Conservation (phyloP, 2,329 filamentous ascomycete genomes). For the Claviceps capensis region DNA sequence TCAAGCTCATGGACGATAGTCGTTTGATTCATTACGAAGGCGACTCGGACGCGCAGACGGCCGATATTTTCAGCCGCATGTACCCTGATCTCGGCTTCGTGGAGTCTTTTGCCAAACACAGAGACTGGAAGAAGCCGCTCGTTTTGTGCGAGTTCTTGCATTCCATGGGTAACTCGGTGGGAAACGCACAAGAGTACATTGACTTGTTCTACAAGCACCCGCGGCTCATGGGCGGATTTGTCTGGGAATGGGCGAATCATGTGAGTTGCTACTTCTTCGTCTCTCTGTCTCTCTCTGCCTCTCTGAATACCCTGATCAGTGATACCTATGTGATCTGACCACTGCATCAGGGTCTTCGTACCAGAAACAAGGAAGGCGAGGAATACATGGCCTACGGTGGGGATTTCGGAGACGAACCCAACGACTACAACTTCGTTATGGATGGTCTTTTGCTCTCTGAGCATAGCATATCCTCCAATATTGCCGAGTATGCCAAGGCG, state of each 20-base stretch:
- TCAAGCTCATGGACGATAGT: conserved; percentile 40
- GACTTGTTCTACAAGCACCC: conserved; percentile 45
- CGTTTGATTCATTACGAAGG: conserved; percentile 54
- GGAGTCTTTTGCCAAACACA: conserved; percentile 24
- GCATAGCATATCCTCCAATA: conserved; percentile 37
- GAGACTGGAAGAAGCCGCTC: conserved; percentile 39
- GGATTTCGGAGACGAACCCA: conserved; percentile 46
- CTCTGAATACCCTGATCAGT: background rate
- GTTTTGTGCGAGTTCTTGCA: conserved; percentile 42
- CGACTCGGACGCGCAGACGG: conserved; percentile 41
- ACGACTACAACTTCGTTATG: conserved; percentile 46
- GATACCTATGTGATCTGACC: background rate
- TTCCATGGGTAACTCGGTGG: conserved; percentile 62
- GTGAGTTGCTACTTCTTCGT: conserved; percentile 2
- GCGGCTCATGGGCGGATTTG: conserved; percentile 44
- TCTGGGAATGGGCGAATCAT: conserved; percentile 54
- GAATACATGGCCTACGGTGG: conserved; percentile 45
- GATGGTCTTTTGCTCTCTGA: conserved; percentile 34
- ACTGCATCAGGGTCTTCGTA: conserved; percentile 22
- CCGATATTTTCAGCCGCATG: conserved; percentile 54
- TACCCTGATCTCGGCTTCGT: conserved; percentile 40
- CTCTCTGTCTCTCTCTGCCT: background rate
- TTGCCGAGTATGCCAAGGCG: conserved; percentile 42
- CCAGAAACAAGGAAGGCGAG: conserved; percentile 26
- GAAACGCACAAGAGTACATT: conserved; percentile 52